Evolutionary conservation across 1,284 basidiomycete genomes (phyloP).

Genomic region (Takashimella tepidaria): DNA sequence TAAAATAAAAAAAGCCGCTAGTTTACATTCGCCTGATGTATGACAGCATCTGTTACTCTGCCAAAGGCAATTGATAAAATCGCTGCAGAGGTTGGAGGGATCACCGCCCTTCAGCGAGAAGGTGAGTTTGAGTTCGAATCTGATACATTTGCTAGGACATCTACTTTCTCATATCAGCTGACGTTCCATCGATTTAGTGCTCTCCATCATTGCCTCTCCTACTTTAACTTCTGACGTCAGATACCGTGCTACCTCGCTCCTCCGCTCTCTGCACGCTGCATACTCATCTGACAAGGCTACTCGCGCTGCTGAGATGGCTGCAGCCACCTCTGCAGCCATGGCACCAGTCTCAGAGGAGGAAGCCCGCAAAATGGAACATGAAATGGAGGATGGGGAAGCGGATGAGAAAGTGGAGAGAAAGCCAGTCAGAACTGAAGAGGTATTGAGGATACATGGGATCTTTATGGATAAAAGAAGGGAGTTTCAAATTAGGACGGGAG

Average conservation of each 20-base stretch:
- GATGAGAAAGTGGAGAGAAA: constrained; percentile 28
- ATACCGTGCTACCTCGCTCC: constrained; percentile 24
- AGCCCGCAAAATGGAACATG: constrained; percentile 16
- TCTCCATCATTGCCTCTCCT: constrained; percentile 34
- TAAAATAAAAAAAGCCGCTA: too few relatives aligned
- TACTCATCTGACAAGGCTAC: constrained; percentile 28
- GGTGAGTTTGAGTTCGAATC: constrained; percentile 15
- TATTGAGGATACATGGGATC: constrained; percentile 34
- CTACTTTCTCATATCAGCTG: background rate
- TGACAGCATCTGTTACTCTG: constrained; percentile 28
- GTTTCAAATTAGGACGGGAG: constrained; percentile 25
- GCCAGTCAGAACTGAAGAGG: constrained; percentile 23
- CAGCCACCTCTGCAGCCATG: constrained; percentile 7
- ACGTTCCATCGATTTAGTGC: constrained; percentile 11
- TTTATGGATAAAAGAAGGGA: constrained; percentile 32
- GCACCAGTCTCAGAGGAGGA: constrained; percentile 16
- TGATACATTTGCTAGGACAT: background rate
- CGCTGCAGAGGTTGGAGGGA: constrained; percentile 31
- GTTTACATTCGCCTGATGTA: background rate
- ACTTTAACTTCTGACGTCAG: constrained; percentile 37
- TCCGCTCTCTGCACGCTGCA: constrained; percentile 24
- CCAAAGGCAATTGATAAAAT: constrained; percentile 36
- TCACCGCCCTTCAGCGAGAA: constrained; percentile 36
- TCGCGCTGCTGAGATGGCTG: background rate
- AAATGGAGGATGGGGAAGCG: constrained; percentile 14